These are phyloP conservation scores for Cucumis melo DNA, from an alignment of 306 rosid genomes.

Conservation along the genomic window DNA sequence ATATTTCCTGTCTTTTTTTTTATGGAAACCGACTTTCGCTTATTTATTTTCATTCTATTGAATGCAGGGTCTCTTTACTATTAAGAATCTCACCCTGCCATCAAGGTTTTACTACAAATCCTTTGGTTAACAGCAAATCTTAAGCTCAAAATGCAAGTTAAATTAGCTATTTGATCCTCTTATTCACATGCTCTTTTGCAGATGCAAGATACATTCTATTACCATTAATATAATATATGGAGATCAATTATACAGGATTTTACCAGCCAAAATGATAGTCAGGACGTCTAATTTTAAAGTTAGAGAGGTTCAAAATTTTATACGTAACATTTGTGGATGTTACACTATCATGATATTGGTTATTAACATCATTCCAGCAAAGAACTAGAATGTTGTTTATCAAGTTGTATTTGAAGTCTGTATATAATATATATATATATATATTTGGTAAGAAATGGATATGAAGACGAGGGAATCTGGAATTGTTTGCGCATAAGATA, in stretches of 20 bases:
- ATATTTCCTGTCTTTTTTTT: too few species aligned
- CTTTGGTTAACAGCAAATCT: not conserved
- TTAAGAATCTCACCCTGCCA: constrained; percentile 25
- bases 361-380: not conserved
- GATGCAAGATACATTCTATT: not conserved
- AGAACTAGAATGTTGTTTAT: not conserved
- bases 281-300: too few species aligned
- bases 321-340: too few species aligned
- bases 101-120: not conserved
- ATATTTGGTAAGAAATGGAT: not conserved
- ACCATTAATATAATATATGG: not conserved
- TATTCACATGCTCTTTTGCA: not conserved
- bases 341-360: too few species aligned
- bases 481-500: not conserved
- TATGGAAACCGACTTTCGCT: too few species aligned
- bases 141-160: not conserved
- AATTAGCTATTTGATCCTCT: too few species aligned
- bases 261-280: too few species aligned
- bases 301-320: too few species aligned
- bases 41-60: not conserved
- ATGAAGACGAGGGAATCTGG: not conserved
- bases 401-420: not conserved
- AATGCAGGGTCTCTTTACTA: constrained; percentile 67
- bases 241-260: not conserved
- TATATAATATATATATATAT: not conserved